Evolutionary conservation across 805 yeast genomes (phyloP).

Genomic region (Sugiyamaella valdiviana): DNA sequence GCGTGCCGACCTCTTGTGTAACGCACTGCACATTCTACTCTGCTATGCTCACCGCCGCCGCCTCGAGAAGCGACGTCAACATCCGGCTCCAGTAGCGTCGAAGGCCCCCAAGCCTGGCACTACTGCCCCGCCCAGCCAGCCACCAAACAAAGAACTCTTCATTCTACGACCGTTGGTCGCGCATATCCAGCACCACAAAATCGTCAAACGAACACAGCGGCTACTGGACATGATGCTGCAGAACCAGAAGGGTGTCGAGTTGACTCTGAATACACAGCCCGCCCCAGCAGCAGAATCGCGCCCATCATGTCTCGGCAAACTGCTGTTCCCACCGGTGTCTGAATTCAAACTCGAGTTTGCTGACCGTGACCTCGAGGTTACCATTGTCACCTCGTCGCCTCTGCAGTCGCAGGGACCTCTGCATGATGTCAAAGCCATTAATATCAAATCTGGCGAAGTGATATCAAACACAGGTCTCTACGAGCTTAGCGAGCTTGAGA

Average conservation of each 20-base stretch:
- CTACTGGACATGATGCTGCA: constrained; percentile 20
- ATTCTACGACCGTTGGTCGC: constrained; percentile 32
- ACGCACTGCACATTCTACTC: constrained; percentile 52
- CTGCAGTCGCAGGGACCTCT: constrained; percentile 22
- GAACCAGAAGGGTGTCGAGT: constrained; percentile 13
- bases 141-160: constrained; percentile 11
- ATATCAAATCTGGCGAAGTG: constrained; percentile 4
- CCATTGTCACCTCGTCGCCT: constrained; percentile 22
- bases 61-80: constrained; percentile 30
- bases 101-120: neutral
- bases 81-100: constrained; percentile 12
- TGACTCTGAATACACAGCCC: constrained; percentile 12
- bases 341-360: constrained; percentile 9
- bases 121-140: constrained; percentile 3
- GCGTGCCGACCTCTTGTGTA: constrained; percentile 50
- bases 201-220: constrained; percentile 19
- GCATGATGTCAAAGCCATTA: constrained; percentile 16
- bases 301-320: constrained; percentile 18
- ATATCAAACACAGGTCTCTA: constrained; percentile 24
- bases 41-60: constrained; percentile 50
- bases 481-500: constrained; percentile 32
- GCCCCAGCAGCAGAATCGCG: constrained; percentile 3
- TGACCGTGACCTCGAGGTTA: constrained; percentile 11
- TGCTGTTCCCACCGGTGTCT: constrained; percentile 22
- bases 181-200: constrained; percentile 25